Conservation (phyloP, 371 early-diverging fungal species). For the Gilbertella persicaria region DNA sequence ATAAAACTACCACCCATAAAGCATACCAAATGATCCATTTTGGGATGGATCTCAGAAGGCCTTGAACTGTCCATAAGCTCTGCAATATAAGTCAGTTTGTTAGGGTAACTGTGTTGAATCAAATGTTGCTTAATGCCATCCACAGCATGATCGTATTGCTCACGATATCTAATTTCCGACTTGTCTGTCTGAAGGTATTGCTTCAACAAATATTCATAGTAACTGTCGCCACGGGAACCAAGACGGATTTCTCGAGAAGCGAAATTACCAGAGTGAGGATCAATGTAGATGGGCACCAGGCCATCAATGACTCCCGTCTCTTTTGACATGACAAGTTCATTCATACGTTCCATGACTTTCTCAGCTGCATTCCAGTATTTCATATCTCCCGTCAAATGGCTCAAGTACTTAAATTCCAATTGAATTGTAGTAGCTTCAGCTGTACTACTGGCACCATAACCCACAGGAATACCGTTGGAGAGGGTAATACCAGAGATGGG, state of each 20-base stretch:
- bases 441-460: conserved; percentile 59
- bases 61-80: conserved; percentile 50
- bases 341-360: conserved; percentile 63
- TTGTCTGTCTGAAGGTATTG: conserved; percentile 78
- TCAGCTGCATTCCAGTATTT: conserved; percentile 76
- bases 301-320: conserved; percentile 59
- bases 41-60: conserved; percentile 49
- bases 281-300: conserved; percentile 77
- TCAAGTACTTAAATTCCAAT: conserved; percentile 87
- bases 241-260: conserved; percentile 60
- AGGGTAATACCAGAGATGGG: conserved; percentile 78
- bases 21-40: conserved; percentile 95
- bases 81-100: conserved; percentile 70
- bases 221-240: conserved; percentile 89
- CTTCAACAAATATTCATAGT: conserved; percentile 92
- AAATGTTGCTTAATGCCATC: conserved; percentile 75
- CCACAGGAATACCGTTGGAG: conserved; percentile 33
- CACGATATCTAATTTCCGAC: conserved; percentile 63
- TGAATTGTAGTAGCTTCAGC: conserved; percentile 90
- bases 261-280: conserved; percentile 47
- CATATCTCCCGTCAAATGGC: conserved; percentile 70
- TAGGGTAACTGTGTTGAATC: conserved; percentile 60
- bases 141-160: conserved; percentile 72
- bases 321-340: conserved; percentile 31
- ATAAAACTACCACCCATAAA: conserved; percentile 89